Evolutionary conservation across 202 grass and related monocot species (phyloP).

Genomic region (Musa balbisiana): DNA sequence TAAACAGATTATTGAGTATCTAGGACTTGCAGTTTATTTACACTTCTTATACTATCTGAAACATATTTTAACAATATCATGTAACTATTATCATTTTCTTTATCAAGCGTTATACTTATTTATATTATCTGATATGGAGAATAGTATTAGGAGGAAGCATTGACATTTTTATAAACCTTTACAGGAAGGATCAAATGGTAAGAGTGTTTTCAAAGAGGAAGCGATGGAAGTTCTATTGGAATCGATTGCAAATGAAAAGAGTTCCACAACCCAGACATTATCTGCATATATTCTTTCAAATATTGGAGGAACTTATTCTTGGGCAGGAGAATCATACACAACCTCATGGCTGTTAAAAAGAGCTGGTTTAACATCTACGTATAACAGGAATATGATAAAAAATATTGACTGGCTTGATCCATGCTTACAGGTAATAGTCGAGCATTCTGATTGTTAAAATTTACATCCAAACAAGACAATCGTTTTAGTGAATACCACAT

Average conservation of each 20-base stretch:
- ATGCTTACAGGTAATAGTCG: slow-evolving; percentile 60
- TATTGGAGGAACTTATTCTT: slow-evolving; percentile 86
- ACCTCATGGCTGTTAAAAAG: slow-evolving; percentile 66
- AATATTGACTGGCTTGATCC: slow-evolving; percentile 77
- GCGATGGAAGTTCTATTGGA: slow-evolving; percentile 70
- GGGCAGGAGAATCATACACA: slow-evolving; percentile 83
- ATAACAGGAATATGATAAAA: slow-evolving; percentile 76
- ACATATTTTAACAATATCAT: no score
- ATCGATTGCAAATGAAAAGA: slow-evolving; percentile 49
- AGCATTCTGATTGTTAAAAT: background rate
- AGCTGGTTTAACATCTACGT: slow-evolving; percentile 59
- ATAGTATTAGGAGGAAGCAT: background rate
- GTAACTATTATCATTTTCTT: background rate
- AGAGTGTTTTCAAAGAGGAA: slow-evolving; percentile 71
- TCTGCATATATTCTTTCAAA: slow-evolving; percentile 70
- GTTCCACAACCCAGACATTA: slow-evolving; percentile 51
- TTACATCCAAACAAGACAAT: background rate
- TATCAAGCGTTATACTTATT: background rate
- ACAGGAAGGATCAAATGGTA: slow-evolving; percentile 50
- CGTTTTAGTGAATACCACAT: no score
- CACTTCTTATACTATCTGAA: no score
- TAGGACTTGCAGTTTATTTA: no score
- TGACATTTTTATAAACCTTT: background rate
- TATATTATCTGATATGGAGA: background rate
- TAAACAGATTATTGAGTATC: no score